phyloP scores from a whole-genome alignment of 2,329 filamentous ascomycete species.

The Colletotrichum lindemuthianum region DNA sequence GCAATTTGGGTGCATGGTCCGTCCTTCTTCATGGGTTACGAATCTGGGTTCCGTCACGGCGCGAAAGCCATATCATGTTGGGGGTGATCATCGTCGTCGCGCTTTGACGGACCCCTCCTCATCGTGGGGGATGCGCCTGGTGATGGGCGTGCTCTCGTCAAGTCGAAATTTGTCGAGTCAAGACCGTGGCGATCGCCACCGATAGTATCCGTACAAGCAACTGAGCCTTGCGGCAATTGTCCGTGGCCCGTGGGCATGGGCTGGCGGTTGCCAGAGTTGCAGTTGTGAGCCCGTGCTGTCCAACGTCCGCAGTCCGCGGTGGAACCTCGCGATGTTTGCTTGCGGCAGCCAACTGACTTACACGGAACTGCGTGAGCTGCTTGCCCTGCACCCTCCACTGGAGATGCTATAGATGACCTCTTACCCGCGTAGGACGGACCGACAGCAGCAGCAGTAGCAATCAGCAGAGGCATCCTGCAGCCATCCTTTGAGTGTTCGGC shows the following conservation, averaged over 20 bases:
- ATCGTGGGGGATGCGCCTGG: slow-evolving; percentile 13
- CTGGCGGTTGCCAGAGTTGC: too few relatives aligned
- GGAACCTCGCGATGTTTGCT: too few relatives aligned
- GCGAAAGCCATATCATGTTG: slow-evolving; percentile 4
- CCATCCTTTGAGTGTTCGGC: background rate
- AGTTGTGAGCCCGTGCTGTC: slow-evolving; percentile 8
- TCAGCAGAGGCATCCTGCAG: slow-evolving; percentile 1
- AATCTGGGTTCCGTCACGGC: slow-evolving; percentile 13
- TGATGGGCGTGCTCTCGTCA: slow-evolving; percentile 3
- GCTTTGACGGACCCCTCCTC: slow-evolving; percentile 12
- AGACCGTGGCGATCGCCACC: slow-evolving; percentile 8
- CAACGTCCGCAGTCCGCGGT: background rate
- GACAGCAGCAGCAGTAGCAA: slow-evolving; percentile 12
- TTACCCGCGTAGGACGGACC: slow-evolving; percentile 1
- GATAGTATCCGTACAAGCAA: background rate
- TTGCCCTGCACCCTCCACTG: background rate
- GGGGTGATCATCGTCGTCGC: slow-evolving; percentile 11
- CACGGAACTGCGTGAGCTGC: slow-evolving; percentile 11
- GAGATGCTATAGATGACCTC: background rate
- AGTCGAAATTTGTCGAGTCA: slow-evolving; percentile 17
- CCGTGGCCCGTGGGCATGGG: too few relatives aligned
- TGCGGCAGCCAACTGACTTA: slow-evolving; percentile 19
- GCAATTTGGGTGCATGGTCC: too few relatives aligned
- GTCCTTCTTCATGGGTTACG: background rate
- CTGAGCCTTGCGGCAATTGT: slow-evolving; percentile 15